These are phyloP conservation scores for Hypoxylon sp. DNA, from an alignment of 2,329 filamentous ascomycete genomes.

Conservation along the genomic window DNA sequence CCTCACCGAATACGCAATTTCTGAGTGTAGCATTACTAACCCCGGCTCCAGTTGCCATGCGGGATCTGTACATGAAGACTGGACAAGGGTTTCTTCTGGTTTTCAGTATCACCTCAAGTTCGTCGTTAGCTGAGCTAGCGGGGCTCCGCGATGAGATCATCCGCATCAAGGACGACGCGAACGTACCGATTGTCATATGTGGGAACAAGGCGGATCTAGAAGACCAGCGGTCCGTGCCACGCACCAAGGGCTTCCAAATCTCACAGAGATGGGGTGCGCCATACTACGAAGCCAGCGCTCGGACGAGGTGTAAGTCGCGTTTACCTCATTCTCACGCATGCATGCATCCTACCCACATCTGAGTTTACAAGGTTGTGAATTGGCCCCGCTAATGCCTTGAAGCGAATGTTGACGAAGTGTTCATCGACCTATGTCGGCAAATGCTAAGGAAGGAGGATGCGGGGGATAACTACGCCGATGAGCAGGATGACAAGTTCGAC, in stretches of 20 bases:
- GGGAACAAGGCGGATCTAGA: slow-evolving; percentile 93
- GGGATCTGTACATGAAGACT: slow-evolving; percentile 92
- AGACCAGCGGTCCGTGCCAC: slow-evolving; percentile 82
- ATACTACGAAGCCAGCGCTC: slow-evolving; percentile 90
- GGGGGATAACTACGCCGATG: slow-evolving; percentile 54
- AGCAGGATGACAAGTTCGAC: slow-evolving; percentile 60
- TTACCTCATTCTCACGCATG: slow-evolving; percentile 13
- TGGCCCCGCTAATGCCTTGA: slow-evolving; percentile 22
- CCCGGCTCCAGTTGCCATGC: slow-evolving; percentile 66
- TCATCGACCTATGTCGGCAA: slow-evolving; percentile 85
- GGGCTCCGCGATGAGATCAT: slow-evolving; percentile 90
- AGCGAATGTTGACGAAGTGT: slow-evolving; percentile 92
- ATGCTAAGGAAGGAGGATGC: slow-evolving; percentile 80
- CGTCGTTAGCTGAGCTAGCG: slow-evolving; percentile 84
- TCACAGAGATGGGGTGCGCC: slow-evolving; percentile 91
- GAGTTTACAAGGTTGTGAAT: neutral
- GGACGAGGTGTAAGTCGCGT: slow-evolving; percentile 72
- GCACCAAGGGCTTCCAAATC: slow-evolving; percentile 83
- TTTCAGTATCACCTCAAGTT: slow-evolving; percentile 88
- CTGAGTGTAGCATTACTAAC: slow-evolving; percentile 43
- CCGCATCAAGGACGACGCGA: slow-evolving; percentile 89
- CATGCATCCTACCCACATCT: slow-evolving; percentile 16
- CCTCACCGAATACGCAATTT: slow-evolving; percentile 18
- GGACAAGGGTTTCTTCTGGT: slow-evolving; percentile 92
- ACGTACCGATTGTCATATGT: slow-evolving; percentile 88